Evolutionary conservation across 371 early-diverging fungal species (phyloP), one percentile per base, ranked within the genome.

Genomic region (Lichtheimia corymbifera): DNA sequence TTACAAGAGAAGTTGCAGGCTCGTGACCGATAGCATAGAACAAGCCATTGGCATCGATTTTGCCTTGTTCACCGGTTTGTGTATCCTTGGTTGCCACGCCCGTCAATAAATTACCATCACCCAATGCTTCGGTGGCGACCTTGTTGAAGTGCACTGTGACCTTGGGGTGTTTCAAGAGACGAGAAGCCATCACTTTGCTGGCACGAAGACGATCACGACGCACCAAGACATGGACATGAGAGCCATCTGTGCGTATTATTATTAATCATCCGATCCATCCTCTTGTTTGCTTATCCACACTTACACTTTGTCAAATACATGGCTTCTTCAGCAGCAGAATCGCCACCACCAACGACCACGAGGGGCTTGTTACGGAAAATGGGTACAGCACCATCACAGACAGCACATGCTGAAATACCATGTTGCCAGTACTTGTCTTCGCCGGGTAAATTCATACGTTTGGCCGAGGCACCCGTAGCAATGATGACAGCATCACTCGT

Each of bases 391-490:
- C 89, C 99, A 79, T 99, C 99, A 85, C 99, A 99, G 27, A 98
- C 98, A 45, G 99, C 99, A 78, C 99, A 99, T 18, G 99, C 98
- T 61, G 96, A 95, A 72, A 99, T 97, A 71, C 99, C 99, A 25
- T 88, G 74, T 66, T 81, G 82, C 82, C 82, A 81, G 66, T 81
- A 75, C 9, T 65, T 65, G 11, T 71, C 69, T 45, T 79, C 79
- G 59, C 83, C 83, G 43, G 84, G 86, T 43, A 92, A 81, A 66
- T 83, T 24, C 79, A 99, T 87, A 70, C 98, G 90, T 80, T 92
- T 97, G 58, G 99, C 99, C 42, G 97, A 95, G 30, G 99, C 99
- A 56, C 99, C 99, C n/a, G 99, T 99, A 53, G 99, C 97, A 54
- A 99, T 86, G 62, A 99, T 92, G 63, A 99, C 84, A n/a, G 94